phyloP scores from a whole-genome alignment of 2,329 filamentous ascomycete species.

The Alternaria metachromatica region DNA sequence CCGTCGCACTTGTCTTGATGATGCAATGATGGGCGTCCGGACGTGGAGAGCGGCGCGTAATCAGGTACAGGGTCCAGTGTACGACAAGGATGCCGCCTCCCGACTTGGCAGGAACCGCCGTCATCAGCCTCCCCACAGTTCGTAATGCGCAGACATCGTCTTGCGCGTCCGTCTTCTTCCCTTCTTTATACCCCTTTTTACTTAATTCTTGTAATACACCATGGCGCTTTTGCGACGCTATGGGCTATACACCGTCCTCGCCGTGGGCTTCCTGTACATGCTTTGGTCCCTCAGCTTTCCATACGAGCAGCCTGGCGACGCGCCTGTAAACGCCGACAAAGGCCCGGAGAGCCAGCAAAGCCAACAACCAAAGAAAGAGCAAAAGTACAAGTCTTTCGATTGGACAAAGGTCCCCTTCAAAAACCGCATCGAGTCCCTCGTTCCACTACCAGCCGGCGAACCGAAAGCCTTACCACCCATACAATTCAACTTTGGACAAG shows the following conservation, averaged over 20 bases:
- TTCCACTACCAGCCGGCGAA: constrained; percentile 47
- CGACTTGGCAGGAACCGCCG: constrained; percentile 16
- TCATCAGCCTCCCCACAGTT: constrained; percentile 10
- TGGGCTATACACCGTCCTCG: constrained; percentile 43
- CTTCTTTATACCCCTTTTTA: constrained; percentile 10
- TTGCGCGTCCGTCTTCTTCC: constrained; percentile 2
- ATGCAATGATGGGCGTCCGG: neutral
- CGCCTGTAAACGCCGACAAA: constrained; percentile 8
- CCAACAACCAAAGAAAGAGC: constrained; percentile 8
- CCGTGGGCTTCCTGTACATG: constrained; percentile 44
- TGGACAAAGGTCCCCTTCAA: constrained; percentile 52
- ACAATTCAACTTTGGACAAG: constrained; percentile 50
- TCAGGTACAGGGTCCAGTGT: constrained; percentile 8
- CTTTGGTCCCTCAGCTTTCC: constrained; percentile 48
- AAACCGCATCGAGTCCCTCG: constrained; percentile 48
- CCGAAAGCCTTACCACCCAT: constrained; percentile 51
- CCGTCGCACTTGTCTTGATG: neutral
- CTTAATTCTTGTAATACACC: constrained; percentile 18
- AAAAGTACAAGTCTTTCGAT: constrained; percentile 35
- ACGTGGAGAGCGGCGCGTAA: neutral
- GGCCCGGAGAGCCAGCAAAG: constrained; percentile 19
- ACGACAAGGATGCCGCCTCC: constrained; percentile 1
- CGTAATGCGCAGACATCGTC: constrained; percentile 5
- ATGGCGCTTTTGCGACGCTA: constrained; percentile 52
- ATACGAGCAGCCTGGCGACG: constrained; percentile 25